These are phyloP conservation scores for Fusarium subglutinans DNA, from an alignment of 2,329 filamentous ascomycete species.

Conservation along the genomic window DNA sequence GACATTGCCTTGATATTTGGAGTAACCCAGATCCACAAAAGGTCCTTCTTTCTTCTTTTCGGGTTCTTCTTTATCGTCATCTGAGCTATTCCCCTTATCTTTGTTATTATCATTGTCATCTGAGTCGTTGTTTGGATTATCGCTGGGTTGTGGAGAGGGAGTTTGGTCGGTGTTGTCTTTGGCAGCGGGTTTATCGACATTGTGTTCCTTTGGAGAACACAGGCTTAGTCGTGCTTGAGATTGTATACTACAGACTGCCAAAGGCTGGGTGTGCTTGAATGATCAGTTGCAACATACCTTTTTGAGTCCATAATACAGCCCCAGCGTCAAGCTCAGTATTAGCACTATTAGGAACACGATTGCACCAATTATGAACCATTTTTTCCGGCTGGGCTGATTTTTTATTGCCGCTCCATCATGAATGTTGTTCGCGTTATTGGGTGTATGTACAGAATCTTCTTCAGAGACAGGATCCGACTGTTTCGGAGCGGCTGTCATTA, in stretches of 20 bases:
- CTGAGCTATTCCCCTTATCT: not conserved
- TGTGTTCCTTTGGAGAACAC: slow-evolving; percentile 12
- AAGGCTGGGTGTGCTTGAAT: not conserved
- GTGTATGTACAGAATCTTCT: slow-evolving; percentile 10
- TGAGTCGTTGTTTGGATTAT: not conserved
- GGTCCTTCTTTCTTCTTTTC: slow-evolving; percentile 2
- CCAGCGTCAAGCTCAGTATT: slow-evolving; percentile 27
- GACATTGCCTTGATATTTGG: slow-evolving; percentile 53
- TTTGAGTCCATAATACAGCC: slow-evolving; percentile 35
- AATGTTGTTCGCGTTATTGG: not conserved
- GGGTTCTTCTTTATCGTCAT: not conserved
- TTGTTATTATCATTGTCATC: not conserved
- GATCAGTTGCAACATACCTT: slow-evolving; percentile 18
- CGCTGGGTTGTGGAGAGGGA: not conserved
- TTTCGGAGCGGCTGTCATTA: slow-evolving; percentile 19
- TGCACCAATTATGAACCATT: slow-evolving; percentile 20
- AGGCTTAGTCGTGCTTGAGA: slow-evolving; percentile 1
- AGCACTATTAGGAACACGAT: slow-evolving; percentile 7
- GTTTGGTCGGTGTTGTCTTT: not conserved
- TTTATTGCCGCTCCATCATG: not conserved
- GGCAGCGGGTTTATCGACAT: not conserved
- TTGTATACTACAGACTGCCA: not conserved
- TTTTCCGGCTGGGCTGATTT: slow-evolving; percentile 12
- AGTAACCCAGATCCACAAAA: slow-evolving; percentile 54
- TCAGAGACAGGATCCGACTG: slow-evolving; percentile 2